Percentiles rank a stretch among this genome's conserved stretches.
Conservation (phyloP, 192 early-diverging fungal genomes). For the Mortierella hygrophila region DNA sequence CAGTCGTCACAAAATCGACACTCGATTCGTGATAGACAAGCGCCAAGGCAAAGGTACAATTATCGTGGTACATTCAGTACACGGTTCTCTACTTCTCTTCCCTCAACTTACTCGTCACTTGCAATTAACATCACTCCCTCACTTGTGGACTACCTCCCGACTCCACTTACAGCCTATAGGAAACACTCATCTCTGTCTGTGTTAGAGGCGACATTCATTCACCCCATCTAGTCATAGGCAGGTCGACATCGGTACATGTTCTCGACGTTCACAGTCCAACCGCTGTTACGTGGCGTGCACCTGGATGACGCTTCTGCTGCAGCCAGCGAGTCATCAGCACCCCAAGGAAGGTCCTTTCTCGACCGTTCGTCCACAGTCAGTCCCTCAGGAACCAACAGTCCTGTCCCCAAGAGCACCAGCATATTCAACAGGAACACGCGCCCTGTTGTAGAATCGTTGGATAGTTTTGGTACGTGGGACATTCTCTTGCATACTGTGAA, state of each 20-base stretch:
- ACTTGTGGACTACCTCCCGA: neutral
- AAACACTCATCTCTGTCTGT: neutral
- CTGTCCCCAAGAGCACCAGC: slow-evolving; percentile 29
- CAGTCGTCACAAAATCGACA: neutral
- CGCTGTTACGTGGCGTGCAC: slow-evolving; percentile 53
- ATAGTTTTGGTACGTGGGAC: slow-evolving; percentile 43
- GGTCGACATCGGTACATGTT: slow-evolving; percentile 34
- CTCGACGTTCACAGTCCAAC: slow-evolving; percentile 65
- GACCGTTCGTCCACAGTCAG: slow-evolving; percentile 24
- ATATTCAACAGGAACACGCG: slow-evolving; percentile 50
- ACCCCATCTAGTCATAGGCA: neutral
- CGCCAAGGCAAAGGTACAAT: neutral
- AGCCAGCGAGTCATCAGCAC: slow-evolving; percentile 29
- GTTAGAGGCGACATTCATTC: neutral
- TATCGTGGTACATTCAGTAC: neutral
- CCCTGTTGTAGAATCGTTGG: slow-evolving; percentile 40
- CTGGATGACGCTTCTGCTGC: slow-evolving; percentile 55
- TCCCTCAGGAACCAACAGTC: slow-evolving; percentile 17
- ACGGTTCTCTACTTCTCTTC: neutral
- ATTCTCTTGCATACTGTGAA: neutral
- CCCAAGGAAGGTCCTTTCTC: slow-evolving; percentile 35
- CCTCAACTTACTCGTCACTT: neutral
- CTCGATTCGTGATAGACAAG: neutral
- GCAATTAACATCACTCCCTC: no score
- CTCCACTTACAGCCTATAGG: neutral